Percentiles rank a stretch among this genome's conserved stretches.
Evolutionary conservation across 2,329 filamentous ascomycete genomes (phyloP).

Genomic region (Neofusicoccum parvum): DNA sequence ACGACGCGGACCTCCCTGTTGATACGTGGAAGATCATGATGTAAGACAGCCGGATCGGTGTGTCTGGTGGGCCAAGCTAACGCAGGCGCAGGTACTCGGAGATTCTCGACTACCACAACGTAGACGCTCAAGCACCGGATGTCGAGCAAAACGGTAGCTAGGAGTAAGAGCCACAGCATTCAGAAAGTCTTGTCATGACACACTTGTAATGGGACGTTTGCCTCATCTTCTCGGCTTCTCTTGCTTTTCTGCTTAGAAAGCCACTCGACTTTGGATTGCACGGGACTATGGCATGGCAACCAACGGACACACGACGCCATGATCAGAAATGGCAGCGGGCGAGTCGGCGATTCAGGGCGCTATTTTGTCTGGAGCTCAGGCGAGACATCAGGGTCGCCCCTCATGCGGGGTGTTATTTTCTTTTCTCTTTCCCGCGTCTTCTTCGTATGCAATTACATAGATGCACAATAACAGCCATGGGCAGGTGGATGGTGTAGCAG

Average conservation of each 20-base stretch:
- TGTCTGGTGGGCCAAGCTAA: background rate
- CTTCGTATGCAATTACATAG: constrained; percentile 11
- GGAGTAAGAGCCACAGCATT: background rate
- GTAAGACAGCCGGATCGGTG: constrained; percentile 52
- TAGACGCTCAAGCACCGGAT: constrained; percentile 56
- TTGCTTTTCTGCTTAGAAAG: constrained; percentile 17
- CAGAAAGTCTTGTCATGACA: background rate
- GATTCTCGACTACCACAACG: constrained; percentile 97
- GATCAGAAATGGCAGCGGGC: constrained; percentile 10
- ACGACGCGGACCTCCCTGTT: constrained; percentile 93
- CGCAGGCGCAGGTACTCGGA: constrained; percentile 79
- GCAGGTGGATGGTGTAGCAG: background rate
- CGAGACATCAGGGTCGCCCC: background rate
- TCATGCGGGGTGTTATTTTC: background rate
- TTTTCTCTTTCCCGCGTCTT: constrained; percentile 15
- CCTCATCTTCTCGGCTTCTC: constrained; percentile 8
- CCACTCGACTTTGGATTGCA: constrained; percentile 6
- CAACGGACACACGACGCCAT: background rate
- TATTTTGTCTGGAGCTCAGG: constrained; percentile 6
- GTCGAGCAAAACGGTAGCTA: constrained; percentile 29
- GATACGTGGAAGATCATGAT: constrained; percentile 99
- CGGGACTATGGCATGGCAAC: background rate
- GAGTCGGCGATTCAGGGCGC: constrained; percentile 14
- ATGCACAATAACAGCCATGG: constrained; percentile 9
- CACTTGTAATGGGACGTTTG: background rate